Conservation (phyloP, 345 rosid genomes). For the Bruguiera sexangula region DNA sequence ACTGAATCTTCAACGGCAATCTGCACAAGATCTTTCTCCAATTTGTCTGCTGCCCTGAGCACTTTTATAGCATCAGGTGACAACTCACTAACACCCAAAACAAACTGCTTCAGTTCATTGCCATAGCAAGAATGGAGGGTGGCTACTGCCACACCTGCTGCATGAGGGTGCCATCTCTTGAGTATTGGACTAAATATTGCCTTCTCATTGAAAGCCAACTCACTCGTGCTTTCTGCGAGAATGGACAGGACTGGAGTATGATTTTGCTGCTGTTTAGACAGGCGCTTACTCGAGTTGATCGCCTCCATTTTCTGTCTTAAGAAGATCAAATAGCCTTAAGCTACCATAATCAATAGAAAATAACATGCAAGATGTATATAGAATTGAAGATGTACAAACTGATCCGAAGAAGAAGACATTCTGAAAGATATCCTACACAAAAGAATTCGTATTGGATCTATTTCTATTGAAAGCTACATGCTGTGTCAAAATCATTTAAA, state of each 20-base stretch:
- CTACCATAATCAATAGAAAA: constrained; percentile 19
- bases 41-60: constrained; percentile 86
- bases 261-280: constrained; percentile 57
- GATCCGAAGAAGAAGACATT: too few species aligned
- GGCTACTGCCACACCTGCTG: constrained; percentile 98
- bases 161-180: constrained; percentile 97
- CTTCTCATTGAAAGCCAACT: constrained; percentile 78
- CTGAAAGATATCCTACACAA: too few species aligned
- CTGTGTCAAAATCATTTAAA: too few species aligned
- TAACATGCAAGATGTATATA: not conserved
- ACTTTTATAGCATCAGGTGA: constrained; percentile 87
- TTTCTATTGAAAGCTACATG: too few species aligned
- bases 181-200: constrained; percentile 80
- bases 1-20: constrained; percentile 97
- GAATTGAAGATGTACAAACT: not conserved
- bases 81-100: constrained; percentile 63
- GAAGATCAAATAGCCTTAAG: constrained; percentile 18
- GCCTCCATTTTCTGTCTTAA: constrained; percentile 76
- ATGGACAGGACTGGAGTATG: constrained; percentile 73
- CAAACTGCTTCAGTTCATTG: constrained; percentile 79
- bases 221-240: constrained; percentile 92
- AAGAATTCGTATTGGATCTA: too few species aligned
- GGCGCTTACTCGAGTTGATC: constrained; percentile 76
- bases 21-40: constrained; percentile 97
- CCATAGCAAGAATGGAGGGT: constrained; percentile 95